phyloP scores from a whole-genome alignment of 75 land plant genomes.

The Picea sitchensis region DNA sequence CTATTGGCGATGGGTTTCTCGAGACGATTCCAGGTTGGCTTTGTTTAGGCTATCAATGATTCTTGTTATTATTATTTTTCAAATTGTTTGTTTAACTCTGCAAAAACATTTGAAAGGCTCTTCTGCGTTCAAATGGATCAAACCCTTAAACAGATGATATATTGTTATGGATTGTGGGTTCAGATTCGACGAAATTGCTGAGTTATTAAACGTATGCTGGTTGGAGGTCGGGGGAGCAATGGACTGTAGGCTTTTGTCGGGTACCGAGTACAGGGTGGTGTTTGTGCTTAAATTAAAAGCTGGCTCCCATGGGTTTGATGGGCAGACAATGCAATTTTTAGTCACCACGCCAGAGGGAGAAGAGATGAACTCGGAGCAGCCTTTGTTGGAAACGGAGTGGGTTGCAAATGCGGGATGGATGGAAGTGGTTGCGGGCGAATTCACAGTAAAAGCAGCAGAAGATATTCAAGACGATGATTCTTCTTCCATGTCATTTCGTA shows the following conservation, averaged over 20 bases:
- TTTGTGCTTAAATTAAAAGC: not conserved
- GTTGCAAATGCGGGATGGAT: not conserved
- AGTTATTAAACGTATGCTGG: not conserved
- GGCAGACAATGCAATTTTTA: not conserved
- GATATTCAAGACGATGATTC: not conserved
- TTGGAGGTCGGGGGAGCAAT: not conserved
- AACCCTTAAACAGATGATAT: not conserved
- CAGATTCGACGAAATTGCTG: not conserved
- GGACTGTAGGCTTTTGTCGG: not conserved
- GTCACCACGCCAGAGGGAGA: not conserved
- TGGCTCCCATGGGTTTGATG: not conserved
- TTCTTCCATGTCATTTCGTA: not conserved
- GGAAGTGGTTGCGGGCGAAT: slow-evolving; percentile 1
- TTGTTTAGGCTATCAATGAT: not conserved
- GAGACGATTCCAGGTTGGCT: not conserved
- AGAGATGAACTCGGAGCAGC: not conserved
- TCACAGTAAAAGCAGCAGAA: not conserved
- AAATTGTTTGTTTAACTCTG: too few species aligned
- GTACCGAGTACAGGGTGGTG: not conserved
- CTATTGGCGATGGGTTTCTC: not conserved
- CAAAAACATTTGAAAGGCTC: not conserved
- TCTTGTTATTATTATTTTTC: too few species aligned
- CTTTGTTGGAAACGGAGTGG: too few species aligned
- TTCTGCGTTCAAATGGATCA: not conserved
- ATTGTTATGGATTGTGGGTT: not conserved